These are phyloP conservation scores for Oehlia diaphana DNA, from an alignment of 192 early-diverging fungal species.

Conservation along the genomic window DNA sequence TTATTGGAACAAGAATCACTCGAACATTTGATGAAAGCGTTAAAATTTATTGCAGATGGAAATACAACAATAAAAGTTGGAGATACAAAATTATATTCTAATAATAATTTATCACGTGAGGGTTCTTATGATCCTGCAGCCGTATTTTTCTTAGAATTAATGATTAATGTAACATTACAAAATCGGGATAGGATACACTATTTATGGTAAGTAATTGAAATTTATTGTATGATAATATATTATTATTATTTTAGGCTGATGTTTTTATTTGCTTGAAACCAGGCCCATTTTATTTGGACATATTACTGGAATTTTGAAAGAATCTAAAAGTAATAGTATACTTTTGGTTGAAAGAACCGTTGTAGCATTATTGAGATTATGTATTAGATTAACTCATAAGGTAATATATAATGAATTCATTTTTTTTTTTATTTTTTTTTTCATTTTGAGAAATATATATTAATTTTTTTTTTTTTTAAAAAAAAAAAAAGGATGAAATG, in stretches of 20 bases:
- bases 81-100: constrained; percentile 28
- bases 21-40: constrained; percentile 55
- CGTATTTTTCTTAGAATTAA: constrained; percentile 74
- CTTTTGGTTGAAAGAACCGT: constrained; percentile 79
- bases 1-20: constrained; percentile 68
- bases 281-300: constrained; percentile 70
- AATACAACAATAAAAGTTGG: constrained; percentile 37
- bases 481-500: constrained; percentile 47
- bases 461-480: constrained; percentile 9
- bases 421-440: not conserved
- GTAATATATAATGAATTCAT: constrained; percentile 37
- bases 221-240: not conserved
- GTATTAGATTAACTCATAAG: constrained; percentile 69
- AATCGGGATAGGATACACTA: constrained; percentile 71
- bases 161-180: constrained; percentile 72
- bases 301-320: constrained; percentile 70
- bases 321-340: constrained; percentile 59
- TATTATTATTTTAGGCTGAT: not conserved
- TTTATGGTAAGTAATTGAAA: constrained; percentile 45
- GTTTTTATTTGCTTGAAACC: not conserved
- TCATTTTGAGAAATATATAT: no score
- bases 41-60: constrained; percentile 54
- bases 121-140: constrained; percentile 59
- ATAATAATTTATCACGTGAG: not conserved
- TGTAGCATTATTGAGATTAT: constrained; percentile 67